These are phyloP conservation scores for Bondarzewia mesenterica DNA, from an alignment of 1,284 basidiomycete species.

Conservation along the genomic window DNA sequence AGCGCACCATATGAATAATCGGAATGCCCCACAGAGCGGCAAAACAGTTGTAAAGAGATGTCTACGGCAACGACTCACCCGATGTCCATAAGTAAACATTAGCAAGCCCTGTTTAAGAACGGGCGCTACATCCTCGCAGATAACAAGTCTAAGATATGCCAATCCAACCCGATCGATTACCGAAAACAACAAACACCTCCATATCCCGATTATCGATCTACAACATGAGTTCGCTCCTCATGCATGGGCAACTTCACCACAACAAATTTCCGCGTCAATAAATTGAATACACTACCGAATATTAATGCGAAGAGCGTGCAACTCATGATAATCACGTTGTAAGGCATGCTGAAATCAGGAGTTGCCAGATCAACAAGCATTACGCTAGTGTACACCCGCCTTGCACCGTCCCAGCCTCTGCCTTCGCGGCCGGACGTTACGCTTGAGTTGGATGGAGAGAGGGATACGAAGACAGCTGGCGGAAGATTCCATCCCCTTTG, in stretches of 20 bases:
- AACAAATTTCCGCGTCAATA: constrained; percentile 75
- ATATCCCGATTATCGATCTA: too few species aligned
- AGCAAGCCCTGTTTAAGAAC: too few species aligned
- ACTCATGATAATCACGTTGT: constrained; percentile 97
- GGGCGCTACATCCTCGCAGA: too few species aligned
- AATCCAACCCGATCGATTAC: too few species aligned
- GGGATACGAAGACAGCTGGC: constrained; percentile 64
- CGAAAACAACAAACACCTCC: too few species aligned
- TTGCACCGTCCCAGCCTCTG: constrained; percentile 9
- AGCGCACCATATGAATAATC: too few species aligned
- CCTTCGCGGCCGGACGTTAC: constrained; percentile 1
- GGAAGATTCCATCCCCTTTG: constrained; percentile 92
- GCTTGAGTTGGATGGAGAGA: constrained; percentile 17
- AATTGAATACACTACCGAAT: constrained; percentile 89
- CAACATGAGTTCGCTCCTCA: not conserved
- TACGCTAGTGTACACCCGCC: constrained; percentile 70
- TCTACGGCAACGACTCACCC: too few species aligned
- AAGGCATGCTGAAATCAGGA: constrained; percentile 99
- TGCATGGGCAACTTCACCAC: constrained; percentile 25
- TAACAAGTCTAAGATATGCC: too few species aligned
- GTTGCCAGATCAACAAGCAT: constrained; percentile 88
- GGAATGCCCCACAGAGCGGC: too few species aligned
- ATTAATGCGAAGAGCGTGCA: constrained; percentile 88
- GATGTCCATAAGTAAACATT: too few species aligned
- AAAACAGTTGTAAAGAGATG: too few species aligned